Base-by-base conservation (phyloP, 2,329 filamentous ascomycete species). In the Botrytis porri region DNA sequence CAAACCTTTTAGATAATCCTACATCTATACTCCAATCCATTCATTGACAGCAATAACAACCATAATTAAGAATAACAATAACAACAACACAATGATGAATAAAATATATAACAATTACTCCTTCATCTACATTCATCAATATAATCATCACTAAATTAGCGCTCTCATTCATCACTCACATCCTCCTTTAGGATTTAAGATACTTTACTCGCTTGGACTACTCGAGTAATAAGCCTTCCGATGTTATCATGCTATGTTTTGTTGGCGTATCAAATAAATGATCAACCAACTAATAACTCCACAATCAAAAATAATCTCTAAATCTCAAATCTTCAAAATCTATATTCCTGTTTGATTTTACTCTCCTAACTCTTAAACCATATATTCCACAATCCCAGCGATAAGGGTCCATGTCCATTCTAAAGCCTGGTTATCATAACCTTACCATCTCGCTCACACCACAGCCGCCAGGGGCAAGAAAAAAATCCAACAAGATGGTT, bases 401-500 rank as follows among this genome's bases (percentile, higher is more conserved):
- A 67, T 29, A 57, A 57, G 54, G 25, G 48, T 67, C n/a, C n/a
- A n/a, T n/a, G n/a, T n/a, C n/a, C n/a, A n/a, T n/a, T n/a, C 48
- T 41, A 69, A 69, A 41, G 48, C 35, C 32, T 69, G 37, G 35
- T 32, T 41, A 35, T 57, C 48, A 35, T 57, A n/a, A n/a, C n/a
- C n/a, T n/a, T n/a, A 57, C 48, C 32, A 69, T 69, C 48, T 69
- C 29, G 35, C 10, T 69, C n/a, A 57, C 65, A 69, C 12, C 64
- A 35, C 69, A 57, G 32, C 59, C 37, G 59, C 69, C 59, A 71
- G 69, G 61, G 60, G 59, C 20, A 57, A 18, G 25, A 29, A 57
- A 25, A 14, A 29, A 57, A 57, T 57, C 65, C 48, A 69, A 57
- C 48, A 69, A 25, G 48, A 69, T 69, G 65, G 65, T 57, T 69